A percentile compares a stretch with the other conserved stretches of the same genome.
Evolutionary conservation across 441 rosid species (phyloP).

Genomic region (Pelargonium cotyledonis): DNA sequence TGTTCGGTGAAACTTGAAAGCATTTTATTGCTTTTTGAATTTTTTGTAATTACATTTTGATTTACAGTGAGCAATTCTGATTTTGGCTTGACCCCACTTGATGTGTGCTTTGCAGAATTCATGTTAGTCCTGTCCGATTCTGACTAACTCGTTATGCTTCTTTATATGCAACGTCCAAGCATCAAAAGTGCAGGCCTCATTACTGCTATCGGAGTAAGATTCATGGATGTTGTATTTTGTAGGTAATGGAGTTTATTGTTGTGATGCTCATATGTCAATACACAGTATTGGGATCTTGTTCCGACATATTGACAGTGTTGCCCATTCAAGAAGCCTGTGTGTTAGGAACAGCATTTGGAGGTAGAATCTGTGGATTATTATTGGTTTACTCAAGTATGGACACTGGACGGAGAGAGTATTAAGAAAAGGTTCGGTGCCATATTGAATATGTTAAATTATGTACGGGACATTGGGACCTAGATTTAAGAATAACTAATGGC

Average conservation of each 20-base stretch:
- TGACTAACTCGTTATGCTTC: not conserved
- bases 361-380: not conserved
- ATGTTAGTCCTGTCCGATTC: not conserved
- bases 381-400: not conserved
- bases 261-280: not conserved
- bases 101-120: not conserved
- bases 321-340: too few relatives aligned
- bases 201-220: not conserved
- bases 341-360: too few relatives aligned
- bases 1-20: not conserved
- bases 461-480: slow-evolving; percentile 3
- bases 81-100: not conserved
- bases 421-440: slow-evolving; percentile 3
- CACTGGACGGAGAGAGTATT: not conserved
- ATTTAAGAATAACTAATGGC: not conserved
- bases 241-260: not conserved
- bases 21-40: not conserved
- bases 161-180: slow-evolving; percentile 3
- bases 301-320: too few relatives aligned
- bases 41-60: not conserved
- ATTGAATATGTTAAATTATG: not conserved
- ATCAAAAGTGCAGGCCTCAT: not conserved
- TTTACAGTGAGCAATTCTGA: not conserved
- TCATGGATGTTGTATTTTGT: not conserved
- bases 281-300: not conserved